Conservation (phyloP, 1,284 basidiomycete genomes). For the Omphalotus olearius region DNA sequence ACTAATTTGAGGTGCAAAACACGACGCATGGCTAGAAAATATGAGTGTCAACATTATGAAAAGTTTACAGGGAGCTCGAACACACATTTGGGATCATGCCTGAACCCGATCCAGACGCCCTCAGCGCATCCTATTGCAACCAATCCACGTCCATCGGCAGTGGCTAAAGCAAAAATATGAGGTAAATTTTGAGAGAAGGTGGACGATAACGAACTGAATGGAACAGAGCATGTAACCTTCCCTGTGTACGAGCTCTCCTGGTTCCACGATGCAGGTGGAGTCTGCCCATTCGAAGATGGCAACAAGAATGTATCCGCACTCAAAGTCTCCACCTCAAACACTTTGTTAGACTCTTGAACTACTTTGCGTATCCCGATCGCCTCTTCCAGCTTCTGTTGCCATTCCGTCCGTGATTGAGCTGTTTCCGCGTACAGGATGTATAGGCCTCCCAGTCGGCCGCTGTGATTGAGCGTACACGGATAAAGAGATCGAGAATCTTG, state of each 20-base stretch:
- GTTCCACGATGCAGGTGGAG: conserved; percentile 49
- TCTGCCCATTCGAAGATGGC: conserved; percentile 48
- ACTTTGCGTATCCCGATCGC: conserved; percentile 81
- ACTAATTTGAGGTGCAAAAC: conserved; percentile 82
- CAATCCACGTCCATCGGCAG: conserved; percentile 65
- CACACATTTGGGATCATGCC: conserved; percentile 70
- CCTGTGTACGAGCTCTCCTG: conserved; percentile 77
- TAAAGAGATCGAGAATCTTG: conserved; percentile 69
- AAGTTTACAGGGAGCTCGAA: conserved; percentile 1
- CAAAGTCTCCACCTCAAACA: conserved; percentile 85
- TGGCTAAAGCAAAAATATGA: conserved; percentile 37
- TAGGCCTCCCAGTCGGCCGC: conserved; percentile 76
- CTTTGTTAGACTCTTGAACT: conserved; percentile 90
- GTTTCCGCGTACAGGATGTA: conserved; percentile 87
- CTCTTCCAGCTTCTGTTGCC: conserved; percentile 88
- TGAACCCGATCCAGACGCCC: conserved; percentile 86
- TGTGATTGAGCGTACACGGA: conserved; percentile 83
- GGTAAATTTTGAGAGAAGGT: neutral
- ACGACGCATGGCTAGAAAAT: conserved; percentile 60
- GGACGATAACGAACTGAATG: conserved; percentile 66
- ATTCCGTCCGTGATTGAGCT: conserved; percentile 70
- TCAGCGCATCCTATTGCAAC: conserved; percentile 85
- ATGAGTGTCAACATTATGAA: neutral
- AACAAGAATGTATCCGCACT: conserved; percentile 83
- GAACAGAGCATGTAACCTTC: conserved; percentile 89